Base-by-base conservation (phyloP, 2,329 filamentous ascomycete genomes). In the Pseudocercospora fijiensis region DNA sequence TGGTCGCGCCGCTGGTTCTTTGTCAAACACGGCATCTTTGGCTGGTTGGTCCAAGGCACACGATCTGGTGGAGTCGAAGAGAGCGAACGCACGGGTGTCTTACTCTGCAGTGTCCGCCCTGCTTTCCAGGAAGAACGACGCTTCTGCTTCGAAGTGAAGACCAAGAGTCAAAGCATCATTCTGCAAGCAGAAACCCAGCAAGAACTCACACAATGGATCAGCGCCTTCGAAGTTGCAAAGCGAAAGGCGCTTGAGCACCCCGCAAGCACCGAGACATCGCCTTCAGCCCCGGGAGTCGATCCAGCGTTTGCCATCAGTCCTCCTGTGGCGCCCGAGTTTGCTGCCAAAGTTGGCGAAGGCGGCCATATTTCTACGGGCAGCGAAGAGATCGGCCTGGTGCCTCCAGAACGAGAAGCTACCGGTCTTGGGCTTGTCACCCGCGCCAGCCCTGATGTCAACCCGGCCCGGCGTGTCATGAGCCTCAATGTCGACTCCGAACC, bases 91-190 rank as follows among this genome's bases (percentile, higher is more conserved):
- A 96, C 96, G 65, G 95, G 95, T 45, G 93, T 99, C 2, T 80
- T 99, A 58, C 86, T 99, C 43, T 99, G 95, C 79, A 96, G 91
- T 72, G 90, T 95, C 56, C 91, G 94, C 72, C 92, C 93, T 18
- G 92, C 93, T 0, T 90, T 96, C 58, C 88, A 91, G 69, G 95
- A 99, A 78, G 95, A 99, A 73, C 87, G 95, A 43, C 86, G 95
- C 16, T 99, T 98, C 78, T 98, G 95, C 76, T 97, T 99, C 72
- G 95, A 99, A 78, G 90, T 99, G 73, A 99, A 98, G 82, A 99
- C 95, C 2, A 99, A 97, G 77, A 96, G 91, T 73, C 90, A 90
- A 67, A 95, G 89, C 57, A 88, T 96, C 67, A 81, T 97, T 64
- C 82, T 99, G 2, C 95, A 99, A 78, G 91, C 94, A 4, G 95